Evolutionary conservation across 371 early-diverging fungal species (phyloP), one percentile per base, ranked within the genome.

Genomic region (Rhizopus arrhizus): DNA sequence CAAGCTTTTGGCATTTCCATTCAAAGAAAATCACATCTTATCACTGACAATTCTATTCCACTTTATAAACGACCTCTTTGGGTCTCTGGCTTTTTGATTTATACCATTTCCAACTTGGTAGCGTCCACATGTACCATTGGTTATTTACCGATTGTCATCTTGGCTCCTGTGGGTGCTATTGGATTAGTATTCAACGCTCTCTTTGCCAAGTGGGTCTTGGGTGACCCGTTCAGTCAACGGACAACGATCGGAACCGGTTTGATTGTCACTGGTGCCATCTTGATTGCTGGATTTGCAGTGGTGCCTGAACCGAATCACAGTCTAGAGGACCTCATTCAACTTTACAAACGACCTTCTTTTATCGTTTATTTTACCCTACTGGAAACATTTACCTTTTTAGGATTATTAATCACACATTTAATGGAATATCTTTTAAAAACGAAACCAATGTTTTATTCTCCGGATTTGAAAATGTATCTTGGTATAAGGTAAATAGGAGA

Each of bases 151-250:
- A 89, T 92, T 12, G 84, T 91, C 54, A 89, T 92, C 49, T 74
- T 91, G 9, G 93, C 93, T 4, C 93, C 92, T 3, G 64, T 92
- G 36, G 91, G 91, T 3, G 90, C 93, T 8, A 88, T 91, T 40
- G 88, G 86, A 3, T 72, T 92, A 42, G 89, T 91, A 3, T 89
- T 91, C 57, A 92, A 92, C 69, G 91, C 91, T 5, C 72, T 91
- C 10, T 91, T 89, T 74, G 91, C 93, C 13, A 75, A 82, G 34
- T 68, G 82, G 46, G 76, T 92, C 7, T 62, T 92, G 31, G 82
- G 81, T 8, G 89, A 88, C 66, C 82, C 78, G 5, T 89, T 90
- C 68, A 84, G 85, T 2, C 70, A 69, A 41, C 78, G 84, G 16
- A 89, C 88, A 40, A 71, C 9, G n/a, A 58, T 78, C 77, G 92